Evolutionary conservation across 805 yeast species (phyloP), one percentile per base, ranked within the genome.

Genomic region (Wickerhamiella azymoides): DNA sequence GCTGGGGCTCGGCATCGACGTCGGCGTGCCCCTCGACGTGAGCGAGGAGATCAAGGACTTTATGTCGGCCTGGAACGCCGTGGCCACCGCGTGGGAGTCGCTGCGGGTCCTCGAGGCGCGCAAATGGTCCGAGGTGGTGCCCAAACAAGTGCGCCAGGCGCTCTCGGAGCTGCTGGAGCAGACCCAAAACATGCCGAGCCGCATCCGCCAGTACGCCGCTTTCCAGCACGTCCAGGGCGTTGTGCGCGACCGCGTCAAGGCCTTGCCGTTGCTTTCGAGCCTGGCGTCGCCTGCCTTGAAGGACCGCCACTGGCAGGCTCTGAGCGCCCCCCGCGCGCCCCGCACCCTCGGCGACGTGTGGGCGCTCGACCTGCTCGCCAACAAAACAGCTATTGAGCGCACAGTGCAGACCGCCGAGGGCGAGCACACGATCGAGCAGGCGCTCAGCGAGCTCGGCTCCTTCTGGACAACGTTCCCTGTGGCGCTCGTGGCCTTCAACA

Each of bases 241-340:
- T 1, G 58, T 81, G 8, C 72, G 72, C 40, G 57, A 58, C 1
- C 54, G 69, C 39, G 52, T 72, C 11, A 62, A 67, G 46, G 55
- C 68, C 25, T 57, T 64, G 33, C 58, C 71, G 1, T 36, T 68
- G 6, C 32, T 80, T 1, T 50, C 59, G 2, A 72, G 70, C 3
- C 61, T 84, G 47, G 73, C 71, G 47, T 71, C 77, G 3, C 80
- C 71, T 0, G 70, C 76, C 0, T 60, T 88, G 50, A 72, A 72
- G 45, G 69, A 68, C 0, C 66, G 86, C 18, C 96, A 88, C 55
- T 77, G 95, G 86, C 63, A 62, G 9, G 58, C 79, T 2, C 73
- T 72, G 50, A 5, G 17, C n/a, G 13, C n/a, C 6, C 17, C 11
- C 24, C 24, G 30, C 14, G 45, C 28, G 6, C 26, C 61, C 0